phyloP scores from a whole-genome alignment of 2,329 filamentous ascomycete genomes.

The Pseudocercospora macadamiae region DNA sequence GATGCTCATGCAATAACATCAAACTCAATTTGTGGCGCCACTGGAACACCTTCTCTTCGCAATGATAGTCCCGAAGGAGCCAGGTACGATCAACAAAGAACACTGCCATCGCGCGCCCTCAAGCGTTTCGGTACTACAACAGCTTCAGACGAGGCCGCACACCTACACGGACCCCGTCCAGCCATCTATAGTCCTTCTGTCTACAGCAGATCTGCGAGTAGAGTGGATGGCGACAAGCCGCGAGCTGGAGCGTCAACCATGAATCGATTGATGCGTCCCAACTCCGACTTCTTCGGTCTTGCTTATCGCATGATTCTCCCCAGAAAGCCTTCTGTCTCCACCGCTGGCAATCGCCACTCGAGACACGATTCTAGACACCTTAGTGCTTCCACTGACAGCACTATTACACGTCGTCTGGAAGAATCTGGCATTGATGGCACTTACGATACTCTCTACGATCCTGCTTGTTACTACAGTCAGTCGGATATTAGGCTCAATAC shows the following conservation, averaged over 20 bases:
- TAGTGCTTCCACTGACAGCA: conserved; percentile 16
- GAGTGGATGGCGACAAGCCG: conserved; percentile 6
- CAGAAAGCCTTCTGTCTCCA: not conserved
- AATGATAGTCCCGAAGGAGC: not conserved
- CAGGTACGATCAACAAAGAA: not conserved
- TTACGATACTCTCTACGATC: not conserved
- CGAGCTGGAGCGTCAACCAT: not conserved
- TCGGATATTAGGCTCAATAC: not conserved
- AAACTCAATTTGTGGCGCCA: not conserved
- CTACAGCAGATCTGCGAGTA: conserved; percentile 15
- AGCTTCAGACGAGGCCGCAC: not conserved
- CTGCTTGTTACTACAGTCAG: not conserved
- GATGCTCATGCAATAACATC: conserved; percentile 16
- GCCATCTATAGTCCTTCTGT: conserved; percentile 14
- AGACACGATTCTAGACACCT: conserved; percentile 2
- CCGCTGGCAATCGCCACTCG: not conserved
- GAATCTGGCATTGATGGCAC: conserved; percentile 9
- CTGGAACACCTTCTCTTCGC: not conserved
- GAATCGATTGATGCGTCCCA: not conserved
- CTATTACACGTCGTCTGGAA: conserved; percentile 12
- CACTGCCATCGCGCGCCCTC: not conserved
- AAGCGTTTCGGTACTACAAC: conserved; percentile 9
- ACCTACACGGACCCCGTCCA: not conserved
- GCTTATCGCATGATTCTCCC: conserved; percentile 19
- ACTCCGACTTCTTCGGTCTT: conserved; percentile 11